Conservation (phyloP, 2,329 filamentous ascomycete species). For the Ceratocystiopsis minuta region DNA sequence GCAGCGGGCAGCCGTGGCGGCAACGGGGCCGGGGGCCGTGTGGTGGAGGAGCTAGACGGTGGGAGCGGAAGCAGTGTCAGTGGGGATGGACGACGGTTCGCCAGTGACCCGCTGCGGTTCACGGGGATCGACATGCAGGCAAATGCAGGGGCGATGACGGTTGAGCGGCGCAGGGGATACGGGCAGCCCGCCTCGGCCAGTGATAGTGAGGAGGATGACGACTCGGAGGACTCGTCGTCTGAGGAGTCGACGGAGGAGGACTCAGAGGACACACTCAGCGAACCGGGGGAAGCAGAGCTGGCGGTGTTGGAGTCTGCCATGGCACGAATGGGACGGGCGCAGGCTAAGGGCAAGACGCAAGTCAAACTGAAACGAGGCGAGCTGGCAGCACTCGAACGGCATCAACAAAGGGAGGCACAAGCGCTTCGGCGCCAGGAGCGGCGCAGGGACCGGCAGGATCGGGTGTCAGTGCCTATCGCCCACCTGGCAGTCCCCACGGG, state of each 20-base stretch:
- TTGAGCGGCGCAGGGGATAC: slow-evolving; percentile 18
- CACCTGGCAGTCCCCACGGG: slow-evolving; percentile 29
- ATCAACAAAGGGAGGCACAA: slow-evolving; percentile 39
- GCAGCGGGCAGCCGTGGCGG: slow-evolving; percentile 1
- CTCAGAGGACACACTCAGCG: slow-evolving; percentile 24
- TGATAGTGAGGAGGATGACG: neutral
- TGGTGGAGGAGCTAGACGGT: slow-evolving; percentile 50
- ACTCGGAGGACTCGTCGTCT: slow-evolving; percentile 1
- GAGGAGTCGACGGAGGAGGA: slow-evolving; percentile 21
- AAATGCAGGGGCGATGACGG: neutral
- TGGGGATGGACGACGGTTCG: slow-evolving; percentile 22
- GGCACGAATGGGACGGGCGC: slow-evolving; percentile 61
- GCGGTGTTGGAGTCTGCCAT: slow-evolving; percentile 60
- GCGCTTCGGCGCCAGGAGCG: slow-evolving; percentile 16
- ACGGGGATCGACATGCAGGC: slow-evolving; percentile 24
- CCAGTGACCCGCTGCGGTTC: slow-evolving; percentile 42
- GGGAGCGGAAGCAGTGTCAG: slow-evolving; percentile 34
- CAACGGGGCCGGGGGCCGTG: slow-evolving; percentile 17
- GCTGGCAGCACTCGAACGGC: slow-evolving; percentile 59
- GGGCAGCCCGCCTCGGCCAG: too few species aligned
- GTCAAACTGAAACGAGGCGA: slow-evolving; percentile 68
- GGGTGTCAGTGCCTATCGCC: slow-evolving; percentile 34
- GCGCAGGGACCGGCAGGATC: slow-evolving; percentile 17
- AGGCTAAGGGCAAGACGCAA: slow-evolving; percentile 56
- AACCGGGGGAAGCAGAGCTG: slow-evolving; percentile 38